Conservation (phyloP, 495 filamentous ascomycete species). For the Pseudevernia furfuracea region DNA sequence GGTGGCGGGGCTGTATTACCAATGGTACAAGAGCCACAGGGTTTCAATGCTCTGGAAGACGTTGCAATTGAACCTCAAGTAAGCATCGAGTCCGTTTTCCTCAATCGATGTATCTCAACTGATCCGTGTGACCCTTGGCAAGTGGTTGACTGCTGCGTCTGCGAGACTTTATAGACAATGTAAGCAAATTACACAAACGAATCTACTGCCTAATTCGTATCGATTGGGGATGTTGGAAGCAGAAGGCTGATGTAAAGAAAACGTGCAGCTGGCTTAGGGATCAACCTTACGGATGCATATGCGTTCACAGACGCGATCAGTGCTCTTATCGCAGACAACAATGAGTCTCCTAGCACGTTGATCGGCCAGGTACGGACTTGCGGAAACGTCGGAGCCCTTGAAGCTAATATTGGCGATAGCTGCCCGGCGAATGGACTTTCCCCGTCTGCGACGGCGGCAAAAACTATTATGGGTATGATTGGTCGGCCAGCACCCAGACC, state of each 20-base stretch:
- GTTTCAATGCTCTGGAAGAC: neutral
- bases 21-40: neutral
- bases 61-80: neutral
- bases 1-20: too few relatives aligned
- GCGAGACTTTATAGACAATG: neutral
- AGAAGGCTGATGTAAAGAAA: neutral
- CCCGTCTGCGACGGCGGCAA: slow-evolving; percentile 9
- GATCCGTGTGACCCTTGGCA: neutral
- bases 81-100: neutral
- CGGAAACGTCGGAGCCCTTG: neutral
- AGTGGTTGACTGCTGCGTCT: slow-evolving; percentile 6
- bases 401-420: too few relatives aligned
- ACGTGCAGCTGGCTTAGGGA: neutral
- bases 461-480: slow-evolving; percentile 1
- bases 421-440: neutral
- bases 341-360: neutral
- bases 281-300: neutral
- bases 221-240: neutral
- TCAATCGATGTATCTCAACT: neutral
- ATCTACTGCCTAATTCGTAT: neutral
- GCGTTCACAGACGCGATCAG: neutral
- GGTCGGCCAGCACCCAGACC: neutral
- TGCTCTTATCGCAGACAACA: neutral
- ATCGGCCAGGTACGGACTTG: neutral
- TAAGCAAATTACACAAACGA: neutral